Percentiles rank a stretch among this genome's conserved stretches.
These are phyloP conservation scores for Salix udensis DNA, from an alignment of 345 rosid species.

Conservation along the genomic window DNA sequence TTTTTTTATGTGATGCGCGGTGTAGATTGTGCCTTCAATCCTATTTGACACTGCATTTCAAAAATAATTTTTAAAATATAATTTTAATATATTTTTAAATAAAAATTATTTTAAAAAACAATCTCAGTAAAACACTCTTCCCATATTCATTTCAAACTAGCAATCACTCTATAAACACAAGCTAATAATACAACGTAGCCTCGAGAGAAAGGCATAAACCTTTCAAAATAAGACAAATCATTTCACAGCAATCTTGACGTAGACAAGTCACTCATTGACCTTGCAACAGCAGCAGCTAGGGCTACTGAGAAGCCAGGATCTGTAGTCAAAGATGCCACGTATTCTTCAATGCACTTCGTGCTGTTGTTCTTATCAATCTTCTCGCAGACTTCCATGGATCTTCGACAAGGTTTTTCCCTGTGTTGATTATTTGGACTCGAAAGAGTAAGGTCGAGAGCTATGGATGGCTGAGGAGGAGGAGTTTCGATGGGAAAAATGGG, in stretches of 20 bases:
- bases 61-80: too few relatives aligned
- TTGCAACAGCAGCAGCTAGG: conserved; percentile 46
- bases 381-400: background rate
- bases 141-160: too few relatives aligned
- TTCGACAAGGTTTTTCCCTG: background rate
- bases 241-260: background rate
- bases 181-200: too few relatives aligned
- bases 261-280: conserved; percentile 19
- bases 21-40: rapidly evolving
- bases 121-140: too few relatives aligned
- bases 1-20: too few relatives aligned
- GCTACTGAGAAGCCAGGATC: conserved; percentile 41
- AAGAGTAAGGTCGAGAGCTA: conserved; percentile 33
- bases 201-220: too few relatives aligned
- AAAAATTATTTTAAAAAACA: too few relatives aligned
- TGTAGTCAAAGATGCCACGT: conserved; percentile 32
- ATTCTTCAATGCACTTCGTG: conserved; percentile 29
- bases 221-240: too few relatives aligned
- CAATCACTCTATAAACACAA: too few relatives aligned
- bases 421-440: conserved; percentile 12
- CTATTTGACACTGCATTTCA: rapidly evolving
- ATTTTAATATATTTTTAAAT: too few relatives aligned
- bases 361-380: background rate
- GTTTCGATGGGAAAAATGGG: background rate
- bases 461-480: conserved; percentile 5